These are phyloP conservation scores for Physcomitrium patens DNA, from an alignment of 225 moss, liverwort and hornwort genomes.

Conservation along the genomic window DNA sequence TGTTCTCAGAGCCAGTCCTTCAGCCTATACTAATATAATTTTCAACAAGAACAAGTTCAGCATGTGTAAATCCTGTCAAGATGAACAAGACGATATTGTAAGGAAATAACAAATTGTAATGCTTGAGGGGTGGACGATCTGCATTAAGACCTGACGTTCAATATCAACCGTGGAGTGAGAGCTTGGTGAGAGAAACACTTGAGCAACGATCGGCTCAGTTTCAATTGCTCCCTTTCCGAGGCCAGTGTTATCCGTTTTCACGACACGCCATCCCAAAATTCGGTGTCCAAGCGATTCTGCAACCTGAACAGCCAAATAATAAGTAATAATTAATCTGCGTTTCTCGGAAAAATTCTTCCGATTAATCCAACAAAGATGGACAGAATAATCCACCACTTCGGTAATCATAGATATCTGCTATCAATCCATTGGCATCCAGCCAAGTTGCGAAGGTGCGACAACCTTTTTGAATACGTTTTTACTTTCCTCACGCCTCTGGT, in stretches of 20 bases:
- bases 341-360: no score
- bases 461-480: slow-evolving; percentile 70
- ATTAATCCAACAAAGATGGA: no score
- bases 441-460: slow-evolving; percentile 19
- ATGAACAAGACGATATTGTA: background rate
- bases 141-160: slow-evolving; percentile 68
- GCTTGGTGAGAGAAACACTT: slow-evolving; percentile 76
- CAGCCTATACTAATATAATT: background rate
- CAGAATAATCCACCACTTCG: no score
- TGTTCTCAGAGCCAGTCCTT: background rate
- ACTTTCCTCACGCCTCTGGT: slow-evolving; percentile 58
- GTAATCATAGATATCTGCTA: background rate
- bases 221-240: slow-evolving; percentile 74
- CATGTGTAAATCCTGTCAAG: background rate
- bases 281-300: slow-evolving; percentile 80
- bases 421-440: slow-evolving; percentile 2
- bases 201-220: slow-evolving; percentile 83
- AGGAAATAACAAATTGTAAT: background rate
- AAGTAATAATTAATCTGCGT: background rate
- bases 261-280: slow-evolving; percentile 75
- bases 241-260: slow-evolving; percentile 69
- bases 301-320: slow-evolving; percentile 35
- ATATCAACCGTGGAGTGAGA: slow-evolving; percentile 54
- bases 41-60: slow-evolving; percentile 1
- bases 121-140: background rate